These are phyloP conservation scores for Singerocomus rubriflavus DNA, from an alignment of 1,284 basidiomycete species.

Conservation along the genomic window DNA sequence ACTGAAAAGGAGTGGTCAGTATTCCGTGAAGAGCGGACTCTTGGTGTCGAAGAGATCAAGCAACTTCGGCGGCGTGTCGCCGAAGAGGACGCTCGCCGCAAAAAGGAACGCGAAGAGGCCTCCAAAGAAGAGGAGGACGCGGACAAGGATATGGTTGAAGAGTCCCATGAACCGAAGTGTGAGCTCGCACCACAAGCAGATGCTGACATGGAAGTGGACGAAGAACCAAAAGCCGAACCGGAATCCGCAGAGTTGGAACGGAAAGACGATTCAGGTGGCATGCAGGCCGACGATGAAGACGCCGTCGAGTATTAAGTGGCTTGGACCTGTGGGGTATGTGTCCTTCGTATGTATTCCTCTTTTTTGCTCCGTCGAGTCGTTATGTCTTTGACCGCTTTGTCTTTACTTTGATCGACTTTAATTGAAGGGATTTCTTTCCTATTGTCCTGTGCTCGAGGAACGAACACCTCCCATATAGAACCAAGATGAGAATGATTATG, in stretches of 20 bases:
- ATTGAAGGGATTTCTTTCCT: constrained; percentile 6
- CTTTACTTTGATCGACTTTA: constrained; percentile 9
- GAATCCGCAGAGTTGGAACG: constrained; percentile 39
- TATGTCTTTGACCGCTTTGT: constrained; percentile 20
- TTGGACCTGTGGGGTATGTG: constrained; percentile 25
- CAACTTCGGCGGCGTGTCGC: constrained; percentile 60
- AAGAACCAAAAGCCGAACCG: constrained; percentile 33
- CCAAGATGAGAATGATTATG: not conserved
- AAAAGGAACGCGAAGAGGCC: constrained; percentile 46
- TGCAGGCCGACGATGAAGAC: constrained; percentile 54
- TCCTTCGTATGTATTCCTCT: constrained; percentile 25
- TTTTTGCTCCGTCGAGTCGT: constrained; percentile 11
- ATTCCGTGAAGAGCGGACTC: constrained; percentile 58
- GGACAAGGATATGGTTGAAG: constrained; percentile 27
- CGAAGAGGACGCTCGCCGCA: constrained; percentile 48
- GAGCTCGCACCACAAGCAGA: constrained; percentile 29
- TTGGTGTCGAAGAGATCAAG: constrained; percentile 60
- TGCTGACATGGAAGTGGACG: constrained; percentile 45
- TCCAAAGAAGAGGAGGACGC: constrained; percentile 36
- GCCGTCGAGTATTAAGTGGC: constrained; percentile 52
- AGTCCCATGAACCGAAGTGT: constrained; percentile 14
- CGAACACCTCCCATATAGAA: not conserved
- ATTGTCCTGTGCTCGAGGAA: not conserved
- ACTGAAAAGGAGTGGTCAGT: constrained; percentile 63
- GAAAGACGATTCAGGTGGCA: constrained; percentile 41